A percentile compares a stretch with the other conserved stretches of the same genome.
phyloP scores from a whole-genome alignment of 192 early-diverging fungal genomes.

The Thoreauomyces humboldtii region DNA sequence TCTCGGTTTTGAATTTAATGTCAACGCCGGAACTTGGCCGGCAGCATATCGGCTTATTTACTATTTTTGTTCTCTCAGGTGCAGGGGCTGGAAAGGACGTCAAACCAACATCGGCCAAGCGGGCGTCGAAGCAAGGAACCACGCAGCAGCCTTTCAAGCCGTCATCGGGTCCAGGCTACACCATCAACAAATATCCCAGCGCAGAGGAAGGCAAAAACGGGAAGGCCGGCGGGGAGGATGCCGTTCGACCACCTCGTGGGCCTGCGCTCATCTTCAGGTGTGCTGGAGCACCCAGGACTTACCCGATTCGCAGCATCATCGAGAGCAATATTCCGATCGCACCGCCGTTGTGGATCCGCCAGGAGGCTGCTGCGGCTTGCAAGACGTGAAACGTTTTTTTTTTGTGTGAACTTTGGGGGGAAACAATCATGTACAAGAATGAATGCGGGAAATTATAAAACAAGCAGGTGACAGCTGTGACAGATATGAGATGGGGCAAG shows the following conservation, averaged over 20 bases:
- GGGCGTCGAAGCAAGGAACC: neutral
- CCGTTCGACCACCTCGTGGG: neutral
- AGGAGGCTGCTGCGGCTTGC: neutral
- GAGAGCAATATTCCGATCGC: conserved; percentile 45
- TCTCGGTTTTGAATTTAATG: too few relatives aligned
- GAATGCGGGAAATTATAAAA: too few relatives aligned
- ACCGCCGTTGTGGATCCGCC: conserved; percentile 42
- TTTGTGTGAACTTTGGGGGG: too few relatives aligned
- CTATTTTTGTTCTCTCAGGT: neutral
- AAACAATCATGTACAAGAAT: too few relatives aligned
- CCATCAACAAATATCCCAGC: conserved; percentile 54
- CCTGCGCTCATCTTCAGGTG: conserved; percentile 44
- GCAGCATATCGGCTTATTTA: too few relatives aligned
- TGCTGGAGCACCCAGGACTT: conserved; percentile 41
- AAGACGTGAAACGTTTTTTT: too few relatives aligned
- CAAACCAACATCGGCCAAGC: neutral
- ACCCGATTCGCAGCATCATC: conserved; percentile 48
- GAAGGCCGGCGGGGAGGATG: conserved; percentile 6
- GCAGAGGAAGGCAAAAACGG: conserved; percentile 33
- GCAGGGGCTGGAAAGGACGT: neutral
- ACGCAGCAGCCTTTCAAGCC: conserved; percentile 47
- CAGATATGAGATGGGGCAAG: too few relatives aligned
- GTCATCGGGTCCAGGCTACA: conserved; percentile 43
- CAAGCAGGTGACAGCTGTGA: too few relatives aligned
- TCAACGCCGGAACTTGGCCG: too few relatives aligned